Evolutionary conservation across 1,139 yeast genomes (phyloP), one percentile per base, ranked within the genome.

Genomic region (Debaryomycetaceae sp.): DNA sequence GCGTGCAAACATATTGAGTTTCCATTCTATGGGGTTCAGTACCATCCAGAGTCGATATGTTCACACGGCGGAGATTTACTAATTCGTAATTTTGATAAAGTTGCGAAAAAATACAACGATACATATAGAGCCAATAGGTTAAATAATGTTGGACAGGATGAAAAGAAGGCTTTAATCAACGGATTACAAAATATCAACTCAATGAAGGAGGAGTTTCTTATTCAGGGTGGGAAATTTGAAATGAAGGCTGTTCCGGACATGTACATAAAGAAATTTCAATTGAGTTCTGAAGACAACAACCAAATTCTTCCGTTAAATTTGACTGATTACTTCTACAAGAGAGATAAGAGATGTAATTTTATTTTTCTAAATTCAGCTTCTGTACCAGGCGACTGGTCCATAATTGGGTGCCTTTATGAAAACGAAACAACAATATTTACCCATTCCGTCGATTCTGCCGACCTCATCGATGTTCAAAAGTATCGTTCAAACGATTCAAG

Each of bases 21-120:
- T 19, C 98, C 98, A 0, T 86, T 85, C 63, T 91, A 74, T 61
- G 98, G 96, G 0, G 97, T 94, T 2, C 99, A 94, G 53, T 94
- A 91, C 54, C 99, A 94, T 55, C 98, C 98, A 0, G 99, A 94
- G 55, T 88, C 97, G 0, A 79, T 92, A 32, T 88, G 96, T 53
- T 89, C 98, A 0, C 66, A 70, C 9, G 56, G 65, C 37, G 98
- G 98, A 1, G 70, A 59, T 3, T 56, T 61, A 6, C 61, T 92
- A 41, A 58, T 91, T 3, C 48, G 51, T 17, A 86, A 85, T 54
- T 92, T 92, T 57, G 75, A 87, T 66, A 29, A 44, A 0, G 47
- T 80, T 26, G 87, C 94, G 0, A 37, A 42, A 1, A 46, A 51
- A 1, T 70, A 61, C 53, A 78, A 78, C 47, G 34, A 34, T 8